Evolutionary conservation across 1,284 basidiomycete species (phyloP).

Genomic region (Entoloma clypeatum): DNA sequence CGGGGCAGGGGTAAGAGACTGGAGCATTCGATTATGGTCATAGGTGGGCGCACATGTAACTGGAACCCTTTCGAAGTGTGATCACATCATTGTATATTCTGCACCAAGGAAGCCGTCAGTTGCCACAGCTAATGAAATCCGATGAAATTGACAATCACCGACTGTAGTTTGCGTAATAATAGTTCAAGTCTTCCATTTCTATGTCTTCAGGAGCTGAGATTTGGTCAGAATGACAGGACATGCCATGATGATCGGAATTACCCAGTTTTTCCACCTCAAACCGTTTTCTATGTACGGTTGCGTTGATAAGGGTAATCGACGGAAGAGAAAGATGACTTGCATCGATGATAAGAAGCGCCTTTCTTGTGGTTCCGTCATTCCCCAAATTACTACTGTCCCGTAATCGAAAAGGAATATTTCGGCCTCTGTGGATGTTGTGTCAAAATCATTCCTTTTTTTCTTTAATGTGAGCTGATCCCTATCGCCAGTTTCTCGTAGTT

Average conservation of each 20-base stretch:
- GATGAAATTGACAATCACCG: constrained; percentile 50
- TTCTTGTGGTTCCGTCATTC: constrained; percentile 92
- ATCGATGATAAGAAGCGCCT: constrained; percentile 84
- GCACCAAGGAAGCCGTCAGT: constrained; percentile 11
- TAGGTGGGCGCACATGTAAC: constrained; percentile 75
- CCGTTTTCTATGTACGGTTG: constrained; percentile 59
- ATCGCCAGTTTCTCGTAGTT: constrained; percentile 44
- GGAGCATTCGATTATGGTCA: constrained; percentile 19
- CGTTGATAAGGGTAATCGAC: constrained; percentile 7
- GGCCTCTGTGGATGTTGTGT: constrained; percentile 65
- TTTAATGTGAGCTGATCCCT: constrained; percentile 34
- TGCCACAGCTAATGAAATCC: constrained; percentile 10
- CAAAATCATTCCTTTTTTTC: constrained; percentile 61
- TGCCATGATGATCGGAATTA: constrained; percentile 30
- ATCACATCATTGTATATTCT: constrained; percentile 99
- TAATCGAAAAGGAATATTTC: constrained; percentile 95
- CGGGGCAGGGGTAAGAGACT: constrained; percentile 18
- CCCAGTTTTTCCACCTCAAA: constrained; percentile 90
- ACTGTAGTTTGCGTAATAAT: constrained; percentile 95
- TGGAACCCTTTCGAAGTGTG: constrained; percentile 89
- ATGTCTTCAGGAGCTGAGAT: constrained; percentile 69
- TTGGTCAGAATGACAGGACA: constrained; percentile 5
- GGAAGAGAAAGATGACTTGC: constrained; percentile 44
- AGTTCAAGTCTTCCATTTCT: constrained; percentile 96
- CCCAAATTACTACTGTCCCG: constrained; percentile 94